These are phyloP conservation scores for Ceratobasidium sp. DNA, from an alignment of 1,284 basidiomycete species.

Conservation along the genomic window DNA sequence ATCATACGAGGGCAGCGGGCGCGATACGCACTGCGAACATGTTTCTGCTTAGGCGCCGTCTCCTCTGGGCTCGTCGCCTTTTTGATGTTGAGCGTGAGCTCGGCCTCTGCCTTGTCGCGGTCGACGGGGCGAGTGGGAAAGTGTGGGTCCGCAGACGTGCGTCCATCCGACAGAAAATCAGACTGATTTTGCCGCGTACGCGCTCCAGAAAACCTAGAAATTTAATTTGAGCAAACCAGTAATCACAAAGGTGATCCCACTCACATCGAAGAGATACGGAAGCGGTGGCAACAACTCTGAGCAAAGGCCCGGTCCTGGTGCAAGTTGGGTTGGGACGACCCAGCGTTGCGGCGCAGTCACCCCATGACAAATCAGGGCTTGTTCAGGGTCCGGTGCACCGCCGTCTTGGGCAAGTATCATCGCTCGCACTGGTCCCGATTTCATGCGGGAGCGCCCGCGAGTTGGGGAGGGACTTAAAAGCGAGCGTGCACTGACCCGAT, in stretches of 20 bases:
- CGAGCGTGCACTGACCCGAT: background rate
- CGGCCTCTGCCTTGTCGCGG: conserved; percentile 94
- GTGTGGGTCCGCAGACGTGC: conserved; percentile 72
- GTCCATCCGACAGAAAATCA: conserved; percentile 43
- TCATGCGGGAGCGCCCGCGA: background rate
- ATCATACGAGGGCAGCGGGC: background rate
- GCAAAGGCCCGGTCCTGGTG: background rate
- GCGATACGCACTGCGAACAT: conserved; percentile 85
- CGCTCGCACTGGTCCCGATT: conserved; percentile 22
- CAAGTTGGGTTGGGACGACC: background rate
- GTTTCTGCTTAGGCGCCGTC: conserved; percentile 94
- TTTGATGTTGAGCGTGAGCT: conserved; percentile 93
- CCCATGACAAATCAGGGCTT: conserved; percentile 1
- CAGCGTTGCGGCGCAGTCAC: background rate
- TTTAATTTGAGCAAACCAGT: background rate
- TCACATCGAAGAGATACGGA: background rate
- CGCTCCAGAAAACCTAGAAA: conserved; percentile 42
- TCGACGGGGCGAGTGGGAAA: conserved; percentile 96
- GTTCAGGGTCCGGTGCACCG: background rate
- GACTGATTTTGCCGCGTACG: conserved; percentile 42
- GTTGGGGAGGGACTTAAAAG: background rate
- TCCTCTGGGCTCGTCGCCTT: conserved; percentile 95
- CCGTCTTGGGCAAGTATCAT: background rate
- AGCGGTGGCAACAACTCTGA: background rate
- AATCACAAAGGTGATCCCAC: background rate